phyloP scores from a whole-genome alignment of 2,329 filamentous ascomycete species.

The Pseudogymnoascus pannorum region DNA sequence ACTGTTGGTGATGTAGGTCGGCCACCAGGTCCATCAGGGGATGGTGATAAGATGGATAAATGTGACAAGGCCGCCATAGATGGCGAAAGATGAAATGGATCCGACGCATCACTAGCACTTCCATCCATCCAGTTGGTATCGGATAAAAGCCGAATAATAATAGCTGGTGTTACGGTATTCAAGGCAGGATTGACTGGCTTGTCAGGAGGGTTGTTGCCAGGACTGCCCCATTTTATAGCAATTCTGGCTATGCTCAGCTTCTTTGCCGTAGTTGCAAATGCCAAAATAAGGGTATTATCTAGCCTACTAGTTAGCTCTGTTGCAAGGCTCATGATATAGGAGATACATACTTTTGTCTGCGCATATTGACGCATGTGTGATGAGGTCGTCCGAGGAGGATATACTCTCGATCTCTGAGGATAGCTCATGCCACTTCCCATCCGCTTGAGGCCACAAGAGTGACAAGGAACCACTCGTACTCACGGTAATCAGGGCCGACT shows the following conservation, averaged over 20 bases:
- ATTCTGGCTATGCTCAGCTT: constrained; percentile 70
- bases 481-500: constrained; percentile 69
- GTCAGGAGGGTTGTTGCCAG: constrained; percentile 42
- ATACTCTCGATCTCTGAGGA: constrained; percentile 68
- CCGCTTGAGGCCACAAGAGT: constrained; percentile 70
- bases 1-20: constrained; percentile 49
- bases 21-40: constrained; percentile 42
- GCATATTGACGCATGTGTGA: constrained; percentile 71
- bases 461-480: constrained; percentile 67
- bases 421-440: constrained; percentile 63
- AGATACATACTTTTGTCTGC: constrained; percentile 59
- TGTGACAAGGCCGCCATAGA: constrained; percentile 61
- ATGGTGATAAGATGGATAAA: constrained; percentile 63
- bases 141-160: constrained; percentile 50
- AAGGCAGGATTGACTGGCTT: constrained; percentile 43
- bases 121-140: constrained; percentile 44
- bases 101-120: constrained; percentile 18
- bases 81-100: constrained; percentile 39
- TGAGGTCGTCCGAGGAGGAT: constrained; percentile 62
- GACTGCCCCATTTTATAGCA: constrained; percentile 64
- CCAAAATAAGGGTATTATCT: constrained; percentile 49
- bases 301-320: constrained; percentile 10
- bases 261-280: constrained; percentile 60
- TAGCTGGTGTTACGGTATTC: constrained; percentile 42
- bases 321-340: not conserved